Percentiles rank a stretch among this genome's conserved stretches.
Conservation (phyloP, 768 basidiomycete genomes). For the Auricularia sp. region DNA sequence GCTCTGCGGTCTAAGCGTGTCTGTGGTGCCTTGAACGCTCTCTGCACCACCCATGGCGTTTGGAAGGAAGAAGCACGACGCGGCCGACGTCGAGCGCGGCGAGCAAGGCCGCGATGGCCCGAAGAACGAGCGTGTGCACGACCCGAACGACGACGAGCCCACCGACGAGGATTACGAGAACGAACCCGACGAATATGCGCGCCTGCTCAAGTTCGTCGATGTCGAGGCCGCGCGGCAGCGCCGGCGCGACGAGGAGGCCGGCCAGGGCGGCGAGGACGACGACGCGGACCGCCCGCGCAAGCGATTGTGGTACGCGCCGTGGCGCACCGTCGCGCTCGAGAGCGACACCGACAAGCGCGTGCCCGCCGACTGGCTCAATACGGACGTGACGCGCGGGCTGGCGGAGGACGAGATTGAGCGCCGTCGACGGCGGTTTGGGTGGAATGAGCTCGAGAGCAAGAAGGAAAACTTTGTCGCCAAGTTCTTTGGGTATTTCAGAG, state of each 20-base stretch:
- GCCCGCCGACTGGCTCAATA: constrained; percentile 31
- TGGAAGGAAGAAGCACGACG: neutral
- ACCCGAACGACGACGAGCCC: neutral
- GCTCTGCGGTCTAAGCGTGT: too few relatives aligned
- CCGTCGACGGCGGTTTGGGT: constrained; percentile 27
- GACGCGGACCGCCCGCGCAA: constrained; percentile 19
- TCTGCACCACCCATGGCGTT: too few relatives aligned
- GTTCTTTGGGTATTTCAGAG: constrained; percentile 34
- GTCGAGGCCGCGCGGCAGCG: constrained; percentile 16
- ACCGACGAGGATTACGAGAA: neutral
- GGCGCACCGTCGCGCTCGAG: constrained; percentile 27
- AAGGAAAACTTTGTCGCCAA: constrained; percentile 33
- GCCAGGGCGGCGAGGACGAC: constrained; percentile 22
- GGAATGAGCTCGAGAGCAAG: constrained; percentile 34
- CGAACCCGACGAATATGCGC: constrained; percentile 27
- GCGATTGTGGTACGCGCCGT: constrained; percentile 36
- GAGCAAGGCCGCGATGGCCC: neutral
- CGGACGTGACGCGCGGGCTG: constrained; percentile 28
- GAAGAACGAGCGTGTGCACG: neutral
- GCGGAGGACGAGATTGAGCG: constrained; percentile 22
- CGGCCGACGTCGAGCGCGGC: neutral
- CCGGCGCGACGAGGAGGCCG: constrained; percentile 15
- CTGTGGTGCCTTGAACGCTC: too few relatives aligned
- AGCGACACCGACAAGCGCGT: constrained; percentile 21
- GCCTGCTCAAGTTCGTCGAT: constrained; percentile 26